Conservation (phyloP, 164 flowering plant genomes). For the Liquidambar formosana region DNA sequence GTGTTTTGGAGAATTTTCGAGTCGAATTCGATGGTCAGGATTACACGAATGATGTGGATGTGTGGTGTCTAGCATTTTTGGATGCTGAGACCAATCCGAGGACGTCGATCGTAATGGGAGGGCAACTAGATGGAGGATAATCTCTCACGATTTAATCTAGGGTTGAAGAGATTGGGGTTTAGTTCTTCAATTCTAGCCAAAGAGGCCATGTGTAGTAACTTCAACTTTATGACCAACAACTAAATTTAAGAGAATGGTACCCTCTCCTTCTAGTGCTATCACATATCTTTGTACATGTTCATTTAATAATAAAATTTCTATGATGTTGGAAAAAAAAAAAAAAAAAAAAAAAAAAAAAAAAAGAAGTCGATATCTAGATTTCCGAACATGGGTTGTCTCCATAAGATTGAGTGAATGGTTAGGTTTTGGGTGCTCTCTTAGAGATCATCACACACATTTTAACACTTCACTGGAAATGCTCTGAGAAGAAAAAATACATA, state of each 20-base stretch:
- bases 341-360: no score
- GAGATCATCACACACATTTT: no score
- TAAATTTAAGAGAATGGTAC: not conserved
- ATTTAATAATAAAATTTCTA: no score
- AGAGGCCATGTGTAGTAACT: slow-evolving; percentile 35
- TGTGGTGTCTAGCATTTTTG: slow-evolving; percentile 46
- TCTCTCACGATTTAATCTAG: slow-evolving; percentile 43
- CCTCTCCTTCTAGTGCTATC: no score
- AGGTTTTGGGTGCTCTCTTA: no score
- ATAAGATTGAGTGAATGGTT: no score
- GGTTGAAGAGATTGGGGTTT: slow-evolving; percentile 37
- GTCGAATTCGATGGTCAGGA: slow-evolving; percentile 49
- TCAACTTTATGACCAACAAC: slow-evolving; percentile 16
- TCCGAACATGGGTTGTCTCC: no score
- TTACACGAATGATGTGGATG: slow-evolving; percentile 14
- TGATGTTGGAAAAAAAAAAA: no score
- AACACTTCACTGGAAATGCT: no score
- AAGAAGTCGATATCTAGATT: no score
- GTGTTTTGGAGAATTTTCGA: slow-evolving; percentile 45
- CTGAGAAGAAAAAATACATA: no score
- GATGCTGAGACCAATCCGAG: slow-evolving; percentile 40
- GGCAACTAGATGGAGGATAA: slow-evolving; percentile 47
- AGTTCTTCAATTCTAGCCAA: slow-evolving; percentile 27
- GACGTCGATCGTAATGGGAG: slow-evolving; percentile 41
- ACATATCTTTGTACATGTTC: no score